Base-by-base conservation (phyloP, 768 basidiomycete genomes). In the Lepiota brunneoincarnata region DNA sequence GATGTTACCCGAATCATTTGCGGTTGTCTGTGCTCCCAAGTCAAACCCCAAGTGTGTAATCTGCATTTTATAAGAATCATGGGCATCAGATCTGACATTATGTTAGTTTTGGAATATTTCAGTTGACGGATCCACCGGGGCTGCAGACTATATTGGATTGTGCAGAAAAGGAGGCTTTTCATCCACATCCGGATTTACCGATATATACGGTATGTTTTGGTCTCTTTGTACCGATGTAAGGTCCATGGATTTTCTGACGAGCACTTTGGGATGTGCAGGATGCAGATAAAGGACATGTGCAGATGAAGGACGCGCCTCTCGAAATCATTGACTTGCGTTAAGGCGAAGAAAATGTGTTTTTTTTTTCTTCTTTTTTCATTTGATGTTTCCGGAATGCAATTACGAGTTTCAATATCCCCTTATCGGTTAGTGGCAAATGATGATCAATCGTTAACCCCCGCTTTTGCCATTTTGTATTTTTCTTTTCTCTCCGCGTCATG, bases 1-100 rank as follows among this genome's bases (percentile, higher is more conserved):
- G 34, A 93, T 93, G 86, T 78, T 97, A 3, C 89, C 89, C 0
- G 93, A 97, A 64, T 93, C 91, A 0, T 91, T 96, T 65, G 93
- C 93, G 0, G 89, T 96, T 36, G 93, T 97, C 14, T 94, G 91
- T 63, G 91, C 93, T 3, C 93, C 93, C 0, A 82, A 80, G 43
- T 86, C 82, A 1, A 83, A 76, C 17, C 93, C 92, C 0, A 85
- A 81, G 87, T 91, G 69, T 23, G 85, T 62, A 0, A 18, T 7
- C 14, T 38, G 15, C 21, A 51, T 28, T 24, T 52, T 26, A 18
- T 26, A 41, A 24, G 26, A 24, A n/a, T n/a, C n/a, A n/a, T n/a
- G n/a, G n/a, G n/a, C n/a, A n/a, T n/a, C n/a, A n/a, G n/a, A n/a
- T n/a, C n/a, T n/a, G n/a, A n/a, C n/a, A n/a, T n/a, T n/a, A 53